Evolutionary conservation across 805 yeast species (phyloP), one percentile per base, ranked within the genome.

Genomic region (Cyberlindnera americana): DNA sequence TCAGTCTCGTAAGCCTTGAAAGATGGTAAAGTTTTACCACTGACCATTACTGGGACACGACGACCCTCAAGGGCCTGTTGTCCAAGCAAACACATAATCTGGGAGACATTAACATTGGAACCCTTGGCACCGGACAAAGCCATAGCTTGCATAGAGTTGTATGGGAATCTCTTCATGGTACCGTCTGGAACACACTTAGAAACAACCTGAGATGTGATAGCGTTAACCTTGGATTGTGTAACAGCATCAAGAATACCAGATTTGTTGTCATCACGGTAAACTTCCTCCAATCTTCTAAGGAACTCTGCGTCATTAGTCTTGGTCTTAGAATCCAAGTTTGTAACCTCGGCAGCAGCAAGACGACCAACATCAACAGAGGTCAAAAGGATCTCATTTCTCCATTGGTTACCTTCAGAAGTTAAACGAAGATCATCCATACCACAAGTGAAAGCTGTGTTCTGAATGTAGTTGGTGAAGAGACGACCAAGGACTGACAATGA

Each of bases 61-160:
- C 98, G 82, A 67, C 99, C 99, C 72, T 93, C 99, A 57, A 93
- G 75, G 31, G 98, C 98, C 70, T 93, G 99, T 69, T 93, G 99
- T 36, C 99, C 99, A 50, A 93, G 76, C 58, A 95, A 73, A 78
- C 99, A 93, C 99, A 95, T 95, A 68, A 93, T 95, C 71, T 93
- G 99, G 28, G 99, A 91, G 50, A 93, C 98, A 58, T 93, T 93
- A 51, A 93, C 99, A 54, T 86, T 87, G 19, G 99, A 93, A 60
- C 99, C 99, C 69, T 93, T 93, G 46, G 99, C 99, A 65, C 99
- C 99, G 31, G 98, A 91, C 33, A 93, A 70, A 3, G 99, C 98
- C 99, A 93, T 93, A 27, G 96, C 81, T 73, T 93, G 99, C 98
- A 93, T 93, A 27, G 95, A 79, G 66, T 93, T 93, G 66, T 82